Base-by-base conservation (phyloP, 1,284 basidiomycete genomes). In the Ceratorhiza oryzae-sativae region DNA sequence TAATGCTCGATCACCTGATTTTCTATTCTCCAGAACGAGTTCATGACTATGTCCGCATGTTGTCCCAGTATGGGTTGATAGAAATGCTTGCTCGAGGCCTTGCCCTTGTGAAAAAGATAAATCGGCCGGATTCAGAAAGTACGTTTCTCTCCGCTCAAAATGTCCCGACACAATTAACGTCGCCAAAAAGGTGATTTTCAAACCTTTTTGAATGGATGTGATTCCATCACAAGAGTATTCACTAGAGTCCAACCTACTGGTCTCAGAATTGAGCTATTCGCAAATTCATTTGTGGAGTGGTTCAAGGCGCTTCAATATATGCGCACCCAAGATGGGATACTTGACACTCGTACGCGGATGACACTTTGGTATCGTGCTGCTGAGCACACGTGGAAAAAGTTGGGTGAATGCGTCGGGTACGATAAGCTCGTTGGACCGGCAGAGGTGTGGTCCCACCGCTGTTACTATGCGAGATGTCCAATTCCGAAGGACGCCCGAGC, bases 91-190 rank as follows among this genome's bases (percentile, higher is more conserved):
- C 59, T 42, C 36, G 41, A 41, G 59, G 59, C 15, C 27, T 61
- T 30, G 41, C 46, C 18, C 3, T 61, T 5, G 13, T 61, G 12
- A 42, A 61, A 45, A 20, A 27, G 18, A 9, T 18, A 27, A 30
- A 9, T 18, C 10, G 59, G 36, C 15, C 18, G 6, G 34, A 32
- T 10, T 27, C 20, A 39, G 15, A 41, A n/a, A n/a, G n/a, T n/a
- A n/a, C n/a, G n/a, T n/a, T n/a, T n/a, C n/a, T n/a, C n/a, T n/a
- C n/a, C n/a, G n/a, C n/a, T n/a, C n/a, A n/a, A n/a, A n/a, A n/a
- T n/a, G n/a, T n/a, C n/a, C n/a, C n/a, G n/a, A n/a, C n/a, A 61
- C 41, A 36, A 20, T 27, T 8, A 61, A 30, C 30, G 59, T 61
- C 23, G 8, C n/a, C 8, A 27, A 27, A 45, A 18, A 12, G 9